These are phyloP conservation scores for Nakazawaea anatomiae DNA, from an alignment of 805 yeast species.

Conservation along the genomic window DNA sequence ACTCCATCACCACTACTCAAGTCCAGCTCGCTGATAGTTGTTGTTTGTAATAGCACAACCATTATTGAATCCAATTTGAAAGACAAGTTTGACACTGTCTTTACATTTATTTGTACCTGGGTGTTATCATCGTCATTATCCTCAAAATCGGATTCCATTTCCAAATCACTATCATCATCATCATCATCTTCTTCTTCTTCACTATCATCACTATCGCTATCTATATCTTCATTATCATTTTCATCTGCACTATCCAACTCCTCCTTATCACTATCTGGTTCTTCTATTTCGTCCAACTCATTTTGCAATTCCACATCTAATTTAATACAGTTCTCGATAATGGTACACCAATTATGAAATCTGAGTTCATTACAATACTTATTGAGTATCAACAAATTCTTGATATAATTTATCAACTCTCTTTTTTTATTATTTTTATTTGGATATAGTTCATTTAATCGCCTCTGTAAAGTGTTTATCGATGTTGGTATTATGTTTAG, in stretches of 20 bases:
- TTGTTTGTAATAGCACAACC: constrained; percentile 45
- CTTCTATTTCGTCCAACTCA: constrained; percentile 80
- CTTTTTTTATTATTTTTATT: constrained; percentile 61
- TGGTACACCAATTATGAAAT: constrained; percentile 69
- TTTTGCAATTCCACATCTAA: constrained; percentile 90
- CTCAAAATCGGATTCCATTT: constrained; percentile 19
- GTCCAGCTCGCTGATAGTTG: constrained; percentile 48
- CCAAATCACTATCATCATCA: constrained; percentile 18
- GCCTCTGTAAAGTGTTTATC: constrained; percentile 53
- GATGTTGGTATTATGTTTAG: constrained; percentile 79
- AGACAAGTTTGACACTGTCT: constrained; percentile 47
- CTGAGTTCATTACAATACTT: constrained; percentile 74
- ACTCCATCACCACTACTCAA: constrained; percentile 61
- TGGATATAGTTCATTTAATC: constrained; percentile 63
- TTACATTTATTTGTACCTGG: constrained; percentile 35
- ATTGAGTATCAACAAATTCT: constrained; percentile 53
- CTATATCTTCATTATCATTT: constrained; percentile 25
- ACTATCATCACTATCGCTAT: constrained; percentile 19
- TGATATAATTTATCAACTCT: constrained; percentile 55
- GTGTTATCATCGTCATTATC: constrained; percentile 22
- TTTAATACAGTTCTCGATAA: constrained; percentile 75
- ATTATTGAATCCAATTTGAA: constrained; percentile 70
- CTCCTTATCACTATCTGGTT: constrained; percentile 50
- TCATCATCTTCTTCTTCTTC: constrained; percentile 17
- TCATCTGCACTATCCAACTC: constrained; percentile 28